Conservation (phyloP, 306 rosid species). For the Bauhinia variegata region DNA sequence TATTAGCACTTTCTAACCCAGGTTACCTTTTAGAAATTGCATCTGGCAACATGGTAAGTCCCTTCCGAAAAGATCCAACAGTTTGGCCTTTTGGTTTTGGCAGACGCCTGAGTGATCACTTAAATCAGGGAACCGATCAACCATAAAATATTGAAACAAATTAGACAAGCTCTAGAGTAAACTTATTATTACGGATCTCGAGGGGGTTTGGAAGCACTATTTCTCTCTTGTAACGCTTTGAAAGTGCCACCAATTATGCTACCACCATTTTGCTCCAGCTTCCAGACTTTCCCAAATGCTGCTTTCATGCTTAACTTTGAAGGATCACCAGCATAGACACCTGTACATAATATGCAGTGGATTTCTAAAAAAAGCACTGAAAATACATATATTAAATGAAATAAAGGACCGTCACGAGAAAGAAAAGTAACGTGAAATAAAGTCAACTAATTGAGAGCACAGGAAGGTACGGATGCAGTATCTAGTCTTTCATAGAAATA, state of each 20-base stretch:
- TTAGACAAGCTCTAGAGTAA: slow-evolving; percentile 35
- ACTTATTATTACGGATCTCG: slow-evolving; percentile 74
- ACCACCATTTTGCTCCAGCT: slow-evolving; percentile 88
- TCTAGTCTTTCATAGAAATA: too few relatives aligned
- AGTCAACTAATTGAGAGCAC: slow-evolving; percentile 6
- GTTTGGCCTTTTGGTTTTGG: slow-evolving; percentile 97
- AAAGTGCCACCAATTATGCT: slow-evolving; percentile 96
- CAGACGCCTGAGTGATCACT: slow-evolving; percentile 66
- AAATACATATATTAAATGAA: neutral
- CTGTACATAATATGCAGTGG: slow-evolving; percentile 46
- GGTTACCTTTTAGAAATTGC: slow-evolving; percentile 80
- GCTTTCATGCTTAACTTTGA: slow-evolving; percentile 97
- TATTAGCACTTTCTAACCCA: slow-evolving; percentile 12
- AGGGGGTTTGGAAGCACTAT: slow-evolving; percentile 61
- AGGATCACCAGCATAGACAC: slow-evolving; percentile 99
- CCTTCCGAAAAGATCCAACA: slow-evolving; percentile 92
- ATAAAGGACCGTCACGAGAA: slow-evolving; percentile 7
- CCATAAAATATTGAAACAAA: slow-evolving; percentile 28
- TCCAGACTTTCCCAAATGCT: slow-evolving; percentile 98
- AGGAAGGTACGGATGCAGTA: too few relatives aligned
- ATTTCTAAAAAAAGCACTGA: neutral
- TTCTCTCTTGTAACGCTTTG: slow-evolving; percentile 87
- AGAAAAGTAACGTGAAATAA: slow-evolving; percentile 29
- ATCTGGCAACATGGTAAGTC: slow-evolving; percentile 87
- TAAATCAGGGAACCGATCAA: slow-evolving; percentile 45